Percentiles rank a stretch among this genome's conserved stretches.
phyloP scores from a whole-genome alignment of 176 grass and related monocot species.

The Aegilops bicornis region DNA sequence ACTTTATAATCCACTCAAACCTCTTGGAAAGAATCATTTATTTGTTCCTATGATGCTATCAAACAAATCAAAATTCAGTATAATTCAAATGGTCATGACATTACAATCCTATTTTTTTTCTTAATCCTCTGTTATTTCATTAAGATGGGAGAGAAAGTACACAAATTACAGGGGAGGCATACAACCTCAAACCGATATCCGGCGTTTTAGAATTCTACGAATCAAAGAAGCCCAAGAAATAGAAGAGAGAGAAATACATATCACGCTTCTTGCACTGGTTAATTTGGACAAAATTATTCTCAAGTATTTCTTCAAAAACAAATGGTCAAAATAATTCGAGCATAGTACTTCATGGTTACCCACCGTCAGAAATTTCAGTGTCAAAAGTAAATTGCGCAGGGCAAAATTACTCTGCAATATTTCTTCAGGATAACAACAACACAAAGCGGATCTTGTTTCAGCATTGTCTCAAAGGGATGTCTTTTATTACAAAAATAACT shows the following conservation, averaged over 20 bases:
- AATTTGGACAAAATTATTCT: neutral
- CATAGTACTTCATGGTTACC: neutral
- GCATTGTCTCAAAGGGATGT: slow-evolving; percentile 2
- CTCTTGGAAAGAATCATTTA: too few species aligned
- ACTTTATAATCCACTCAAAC: too few species aligned
- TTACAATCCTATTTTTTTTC: too few species aligned
- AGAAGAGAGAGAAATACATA: neutral
- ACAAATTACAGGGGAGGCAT: too few species aligned
- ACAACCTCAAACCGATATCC: too few species aligned
- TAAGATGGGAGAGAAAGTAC: too few species aligned
- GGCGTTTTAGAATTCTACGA: too few species aligned
- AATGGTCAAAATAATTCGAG: neutral
- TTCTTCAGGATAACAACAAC: neutral
- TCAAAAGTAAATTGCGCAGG: neutral
- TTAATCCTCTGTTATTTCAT: too few species aligned
- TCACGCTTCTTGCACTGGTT: neutral
- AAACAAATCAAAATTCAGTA: too few species aligned
- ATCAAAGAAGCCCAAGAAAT: too few species aligned
- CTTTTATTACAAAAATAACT: slow-evolving; percentile 26
- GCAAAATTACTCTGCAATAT: neutral
- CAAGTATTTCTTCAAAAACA: neutral
- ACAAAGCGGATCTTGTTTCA: neutral
- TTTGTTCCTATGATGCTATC: too few species aligned
- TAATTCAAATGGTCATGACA: too few species aligned
- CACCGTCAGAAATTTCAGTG: neutral